Evolutionary conservation across 2,329 filamentous ascomycete species (phyloP).

Genomic region (Colletotrichum godetiae): DNA sequence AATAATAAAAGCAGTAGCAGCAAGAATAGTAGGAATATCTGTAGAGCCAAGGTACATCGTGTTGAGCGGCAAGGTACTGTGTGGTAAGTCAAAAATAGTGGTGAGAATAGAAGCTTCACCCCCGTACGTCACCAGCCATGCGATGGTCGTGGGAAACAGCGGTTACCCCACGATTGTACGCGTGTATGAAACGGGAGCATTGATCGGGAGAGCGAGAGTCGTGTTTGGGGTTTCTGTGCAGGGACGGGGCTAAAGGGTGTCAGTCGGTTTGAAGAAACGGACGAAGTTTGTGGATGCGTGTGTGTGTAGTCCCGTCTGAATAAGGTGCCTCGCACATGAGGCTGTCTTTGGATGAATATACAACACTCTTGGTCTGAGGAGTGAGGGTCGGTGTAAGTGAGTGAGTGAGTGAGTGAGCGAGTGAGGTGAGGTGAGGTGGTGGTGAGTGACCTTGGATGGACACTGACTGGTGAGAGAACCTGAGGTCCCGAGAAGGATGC

Average conservation of each 20-base stretch:
- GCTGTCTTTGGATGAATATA: background rate
- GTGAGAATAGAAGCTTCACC: background rate
- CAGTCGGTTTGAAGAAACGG: background rate
- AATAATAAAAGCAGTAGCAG: too few species aligned
- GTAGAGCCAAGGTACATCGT: too few species aligned
- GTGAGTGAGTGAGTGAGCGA: too few species aligned
- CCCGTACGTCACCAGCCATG: slow-evolving; percentile 20
- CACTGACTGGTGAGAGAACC: background rate
- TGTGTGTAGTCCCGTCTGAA: background rate
- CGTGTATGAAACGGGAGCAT: slow-evolving; percentile 33
- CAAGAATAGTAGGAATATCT: too few species aligned
- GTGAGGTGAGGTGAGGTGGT: too few species aligned
- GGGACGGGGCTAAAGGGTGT: slow-evolving; percentile 3
- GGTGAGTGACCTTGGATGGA: background rate
- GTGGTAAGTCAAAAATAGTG: background rate
- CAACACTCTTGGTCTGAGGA: background rate
- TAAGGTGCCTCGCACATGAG: background rate
- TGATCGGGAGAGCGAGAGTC: slow-evolving; percentile 25
- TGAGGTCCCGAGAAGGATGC: background rate
- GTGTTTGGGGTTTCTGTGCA: slow-evolving; percentile 34
- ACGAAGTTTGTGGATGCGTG: background rate
- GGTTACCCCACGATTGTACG: slow-evolving; percentile 8
- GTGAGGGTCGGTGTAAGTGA: background rate
- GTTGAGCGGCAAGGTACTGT: too few species aligned
- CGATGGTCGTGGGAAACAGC: background rate